Evolutionary conservation across 306 rosid genomes (phyloP).

Genomic region (Hippophae rhamnoides): DNA sequence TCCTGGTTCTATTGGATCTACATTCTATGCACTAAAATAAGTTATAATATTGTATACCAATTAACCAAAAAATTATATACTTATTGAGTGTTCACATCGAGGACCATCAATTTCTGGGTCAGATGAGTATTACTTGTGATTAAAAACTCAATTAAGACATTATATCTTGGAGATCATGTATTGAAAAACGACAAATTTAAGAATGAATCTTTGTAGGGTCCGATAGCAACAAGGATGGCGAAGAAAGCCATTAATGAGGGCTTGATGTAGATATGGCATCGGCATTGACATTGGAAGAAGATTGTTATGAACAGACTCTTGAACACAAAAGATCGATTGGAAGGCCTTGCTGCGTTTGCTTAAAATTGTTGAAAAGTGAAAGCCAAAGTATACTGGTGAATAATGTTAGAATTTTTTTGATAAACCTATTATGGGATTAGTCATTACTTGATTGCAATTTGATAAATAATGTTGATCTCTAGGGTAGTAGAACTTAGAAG

Average conservation of each 20-base stretch:
- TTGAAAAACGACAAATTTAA: background rate
- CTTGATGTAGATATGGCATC: constrained; percentile 43
- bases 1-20: background rate
- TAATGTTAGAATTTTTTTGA: no score
- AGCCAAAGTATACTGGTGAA: no score
- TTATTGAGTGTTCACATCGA: background rate
- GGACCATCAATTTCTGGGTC: background rate
- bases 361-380: no score
- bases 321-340: constrained; percentile 69
- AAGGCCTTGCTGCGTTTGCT: constrained; percentile 51
- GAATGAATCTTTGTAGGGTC: constrained; percentile 49
- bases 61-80: no score
- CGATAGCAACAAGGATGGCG: constrained; percentile 78
- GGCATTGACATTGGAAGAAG: constrained; percentile 55
- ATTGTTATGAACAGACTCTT: constrained; percentile 61
- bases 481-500: no score
- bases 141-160: background rate
- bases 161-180: background rate
- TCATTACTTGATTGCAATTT: no score
- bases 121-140: background rate
- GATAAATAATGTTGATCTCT: no score
- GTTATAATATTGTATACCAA: no score
- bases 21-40: no score
- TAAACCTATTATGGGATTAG: no score
- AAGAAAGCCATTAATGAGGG: constrained; percentile 75